A percentile compares a stretch with the other conserved stretches of the same genome.
Conservation (phyloP, 306 rosid species). For the Sindora glabra region DNA sequence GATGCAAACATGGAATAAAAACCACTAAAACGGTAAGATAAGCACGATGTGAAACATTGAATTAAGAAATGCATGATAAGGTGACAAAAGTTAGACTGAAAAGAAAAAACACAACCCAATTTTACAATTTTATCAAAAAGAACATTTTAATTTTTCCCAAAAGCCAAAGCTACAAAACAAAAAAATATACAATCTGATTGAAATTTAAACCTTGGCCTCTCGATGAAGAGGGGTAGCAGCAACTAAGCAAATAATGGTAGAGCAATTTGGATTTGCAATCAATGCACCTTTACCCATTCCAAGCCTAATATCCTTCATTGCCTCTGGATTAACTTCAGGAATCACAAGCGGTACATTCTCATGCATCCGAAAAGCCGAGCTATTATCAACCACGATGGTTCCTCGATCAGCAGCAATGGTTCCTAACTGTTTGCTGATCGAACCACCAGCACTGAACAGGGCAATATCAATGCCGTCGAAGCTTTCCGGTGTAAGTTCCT, state of each 20-base stretch:
- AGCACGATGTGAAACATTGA: too few species aligned
- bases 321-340: constrained; percentile 98
- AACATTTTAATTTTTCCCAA: neutral
- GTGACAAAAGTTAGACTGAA: neutral
- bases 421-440: constrained; percentile 76
- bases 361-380: constrained; percentile 93
- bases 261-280: constrained; percentile 95
- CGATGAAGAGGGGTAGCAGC: constrained; percentile 98
- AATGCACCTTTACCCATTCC: constrained; percentile 80
- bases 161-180: neutral
- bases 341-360: constrained; percentile 76
- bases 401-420: constrained; percentile 83
- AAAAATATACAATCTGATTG: neutral
- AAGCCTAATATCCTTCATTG: constrained; percentile 55
- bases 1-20: too few species aligned
- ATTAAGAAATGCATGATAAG: too few species aligned
- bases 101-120: neutral
- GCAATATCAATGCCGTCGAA: constrained; percentile 84
- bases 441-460: constrained; percentile 94
- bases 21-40: too few species aligned
- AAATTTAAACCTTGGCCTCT: constrained; percentile 53
- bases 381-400: constrained; percentile 76
- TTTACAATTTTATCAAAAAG: neutral
- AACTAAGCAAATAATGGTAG: constrained; percentile 89
- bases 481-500: constrained; percentile 82